Evolutionary conservation across 371 early-diverging fungal genomes (phyloP).

Genomic region (Saksenaea oblongispora): DNA sequence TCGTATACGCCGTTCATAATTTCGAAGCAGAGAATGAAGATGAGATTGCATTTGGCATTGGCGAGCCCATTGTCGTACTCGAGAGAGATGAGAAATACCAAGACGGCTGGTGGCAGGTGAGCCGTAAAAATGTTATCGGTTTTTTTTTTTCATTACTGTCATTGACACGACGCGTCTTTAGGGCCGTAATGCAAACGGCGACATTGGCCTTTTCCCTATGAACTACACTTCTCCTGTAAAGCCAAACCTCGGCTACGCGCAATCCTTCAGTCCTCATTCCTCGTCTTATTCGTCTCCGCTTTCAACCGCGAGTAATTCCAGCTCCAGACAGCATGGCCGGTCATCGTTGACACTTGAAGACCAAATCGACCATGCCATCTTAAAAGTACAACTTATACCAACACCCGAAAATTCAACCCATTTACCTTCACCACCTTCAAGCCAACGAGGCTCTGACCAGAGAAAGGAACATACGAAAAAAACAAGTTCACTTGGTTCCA

Average conservation of each 20-base stretch:
- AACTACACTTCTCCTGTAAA: conserved; percentile 54
- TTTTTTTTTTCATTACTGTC: neutral
- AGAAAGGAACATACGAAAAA: neutral
- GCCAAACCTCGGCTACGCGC: conserved; percentile 6
- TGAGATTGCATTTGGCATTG: conserved; percentile 72
- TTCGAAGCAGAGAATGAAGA: conserved; percentile 78
- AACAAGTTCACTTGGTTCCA: neutral
- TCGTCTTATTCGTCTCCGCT: conserved; percentile 11
- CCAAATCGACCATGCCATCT: conserved; percentile 20
- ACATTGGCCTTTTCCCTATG: conserved; percentile 69
- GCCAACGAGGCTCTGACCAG: neutral
- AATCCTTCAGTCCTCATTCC: conserved; percentile 10
- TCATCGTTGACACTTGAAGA: conserved; percentile 17
- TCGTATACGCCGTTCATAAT: conserved; percentile 69
- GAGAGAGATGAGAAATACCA: conserved; percentile 79
- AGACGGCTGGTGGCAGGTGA: conserved; percentile 91
- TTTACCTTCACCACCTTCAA: conserved; percentile 11
- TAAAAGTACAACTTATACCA: conserved; percentile 7
- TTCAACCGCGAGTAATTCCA: conserved; percentile 6
- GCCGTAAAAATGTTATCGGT: no score
- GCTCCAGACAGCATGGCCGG: neutral
- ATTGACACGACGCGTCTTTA: conserved; percentile 13
- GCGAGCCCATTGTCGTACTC: conserved; percentile 77
- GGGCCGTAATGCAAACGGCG: conserved; percentile 65
- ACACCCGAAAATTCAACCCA: conserved; percentile 1